Evolutionary conservation across 768 basidiomycete species (phyloP).

Genomic region (Hypholoma sublateritium): DNA sequence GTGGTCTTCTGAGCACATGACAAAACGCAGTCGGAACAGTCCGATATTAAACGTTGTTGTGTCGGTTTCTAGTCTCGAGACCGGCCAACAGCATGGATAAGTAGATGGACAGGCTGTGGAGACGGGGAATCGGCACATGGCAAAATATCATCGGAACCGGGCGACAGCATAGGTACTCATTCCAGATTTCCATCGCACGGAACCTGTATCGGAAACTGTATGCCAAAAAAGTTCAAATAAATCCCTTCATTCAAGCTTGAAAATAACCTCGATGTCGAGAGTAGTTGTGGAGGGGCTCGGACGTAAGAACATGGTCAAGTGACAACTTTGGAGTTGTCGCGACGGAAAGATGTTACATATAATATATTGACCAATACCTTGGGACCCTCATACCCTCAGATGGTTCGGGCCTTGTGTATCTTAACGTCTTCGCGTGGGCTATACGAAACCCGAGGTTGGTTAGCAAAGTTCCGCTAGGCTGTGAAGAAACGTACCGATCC

Average conservation of each 20-base stretch:
- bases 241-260: conserved; percentile 14
- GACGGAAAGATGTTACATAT: conserved; percentile 1
- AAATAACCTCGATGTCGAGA: conserved; percentile 11
- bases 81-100: background rate
- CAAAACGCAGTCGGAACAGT: conserved; percentile 11
- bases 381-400: conserved; percentile 22
- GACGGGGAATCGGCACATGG: background rate
- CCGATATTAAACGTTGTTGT: conserved; percentile 14
- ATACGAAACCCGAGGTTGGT: background rate
- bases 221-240: background rate
- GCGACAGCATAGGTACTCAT: background rate
- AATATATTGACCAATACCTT: background rate
- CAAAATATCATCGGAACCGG: conserved; percentile 19
- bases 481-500: conserved; percentile 60
- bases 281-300: background rate
- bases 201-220: conserved; percentile 17
- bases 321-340: background rate
- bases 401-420: conserved; percentile 70
- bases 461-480: background rate
- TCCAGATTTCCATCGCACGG: conserved; percentile 7
- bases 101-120: background rate
- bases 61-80: conserved; percentile 4
- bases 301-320: conserved; percentile 6
- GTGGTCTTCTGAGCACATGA: conserved; percentile 2
- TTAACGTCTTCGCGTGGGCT: conserved; percentile 82